Evolutionary conservation across 257 asterid species (phyloP), one percentile per base, ranked within the genome.

Genomic region (Solanum stenotomum): DNA sequence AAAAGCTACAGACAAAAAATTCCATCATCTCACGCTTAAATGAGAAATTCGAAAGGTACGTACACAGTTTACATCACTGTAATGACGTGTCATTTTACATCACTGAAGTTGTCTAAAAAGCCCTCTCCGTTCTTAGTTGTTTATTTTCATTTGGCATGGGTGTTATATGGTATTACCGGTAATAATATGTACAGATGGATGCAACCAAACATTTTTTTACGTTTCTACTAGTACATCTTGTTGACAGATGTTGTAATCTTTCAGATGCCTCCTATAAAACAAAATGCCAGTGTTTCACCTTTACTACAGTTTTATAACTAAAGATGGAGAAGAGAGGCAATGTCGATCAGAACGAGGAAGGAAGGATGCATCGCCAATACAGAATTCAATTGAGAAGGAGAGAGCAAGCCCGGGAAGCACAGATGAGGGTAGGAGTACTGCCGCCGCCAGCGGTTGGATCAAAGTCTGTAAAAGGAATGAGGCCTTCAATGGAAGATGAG

Each of bases 401-500:
- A 27, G 35, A 27, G 10, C 16, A 27, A 31, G 35, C 75, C 20
- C 35, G 35, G 33, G 3, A 16, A 68, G 10, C 35, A 27, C 16
- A 13, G 75, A 6, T 13, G 75, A 68, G 20, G 35, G 22, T 13
- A 68, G 10, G 16, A 68, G 75, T 68, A 68, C 10, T 25, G 29
- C 20, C 9, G 22, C 33, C 33, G 35, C 90, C 90, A 0, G 88
- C 23, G 63, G 79, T 85, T 44, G 90, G 90, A 61, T 13, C 82
- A 59, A 70, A 63, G 6, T 46, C 86, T 8, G 18, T 61, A 4
- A 31, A 67, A 46, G 90, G 90, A 23, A 42, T 31, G 71, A 77
- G 14, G 42, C 72, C 81, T 42, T 56, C 25, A n/a, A 88, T 88
- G 90, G 88, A 88, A 33, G 90, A 88, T 20, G 83, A 85, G 12